Base-by-base conservation (phyloP, 2,329 filamentous ascomycete species). In the Neofusicoccum cordaticola region DNA sequence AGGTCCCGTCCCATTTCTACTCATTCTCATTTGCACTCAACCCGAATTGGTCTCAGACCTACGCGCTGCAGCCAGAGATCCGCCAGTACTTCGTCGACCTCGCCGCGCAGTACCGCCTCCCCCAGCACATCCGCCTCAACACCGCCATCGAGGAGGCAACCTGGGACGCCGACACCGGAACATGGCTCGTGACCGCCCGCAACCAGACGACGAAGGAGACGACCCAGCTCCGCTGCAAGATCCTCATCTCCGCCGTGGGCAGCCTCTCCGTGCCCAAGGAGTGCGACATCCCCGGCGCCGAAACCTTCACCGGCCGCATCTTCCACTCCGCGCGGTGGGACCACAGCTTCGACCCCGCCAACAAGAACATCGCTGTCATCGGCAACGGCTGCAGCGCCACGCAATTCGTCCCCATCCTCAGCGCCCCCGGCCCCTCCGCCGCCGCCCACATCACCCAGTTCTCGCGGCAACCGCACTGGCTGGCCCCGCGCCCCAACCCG, bases 1-100 rank as follows among this genome's bases (percentile, higher is more conserved):
- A 51, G 48, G 48, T 51, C 13, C 48, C 48, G 7, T 51, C 48
- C 22, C 85, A 88, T 74, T 87, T 85, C 73, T 89, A 88, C 71
- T 85, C 86, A 67, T 88, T 86, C 70, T 84, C 84, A 6, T 88
- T 85, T 79, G 80, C 82, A 50, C 82, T 83, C 4, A 88, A 88
- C 69, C 82, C 81, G 6, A 79, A 81, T 44, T 89, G 87, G 86
- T 80, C 81, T 17, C 81, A 82, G 63, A 85, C 88, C 70, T 88
- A 85, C 69, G 79, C 84, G 0, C 75, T 80, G 0, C 83, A 83
- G 0, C 75, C 76, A 0, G 86, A 89, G 70, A 88, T 89, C 47
- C 78, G 81, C 45, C 74, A 76, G 2, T 88, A 88, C 66, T 78
- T 88, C 31, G 74, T 79, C 15, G 67, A 57, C 1, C 72, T 76